phyloP scores from a whole-genome alignment of 1,284 basidiomycete genomes.

The Rhodotorula glutinis region DNA sequence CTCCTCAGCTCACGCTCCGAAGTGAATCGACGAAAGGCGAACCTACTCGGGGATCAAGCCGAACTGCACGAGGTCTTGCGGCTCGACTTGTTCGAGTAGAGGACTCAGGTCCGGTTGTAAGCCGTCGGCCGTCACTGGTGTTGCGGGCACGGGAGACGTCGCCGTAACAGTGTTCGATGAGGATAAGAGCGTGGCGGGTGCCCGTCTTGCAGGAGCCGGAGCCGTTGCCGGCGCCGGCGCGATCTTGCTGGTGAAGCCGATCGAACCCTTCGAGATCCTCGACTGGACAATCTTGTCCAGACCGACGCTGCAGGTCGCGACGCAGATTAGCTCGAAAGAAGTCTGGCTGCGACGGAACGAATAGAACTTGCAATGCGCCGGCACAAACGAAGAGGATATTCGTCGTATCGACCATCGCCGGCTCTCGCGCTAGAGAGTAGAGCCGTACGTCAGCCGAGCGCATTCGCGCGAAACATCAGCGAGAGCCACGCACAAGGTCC shows the following conservation, averaged over 20 bases:
- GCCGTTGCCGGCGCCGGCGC: constrained; percentile 36
- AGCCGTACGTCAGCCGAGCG: background rate
- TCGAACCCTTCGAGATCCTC: constrained; percentile 78
- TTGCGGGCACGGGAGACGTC: too few species aligned
- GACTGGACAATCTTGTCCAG: constrained; percentile 76
- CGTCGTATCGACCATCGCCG: constrained; percentile 60
- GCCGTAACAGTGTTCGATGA: background rate
- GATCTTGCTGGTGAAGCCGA: constrained; percentile 77
- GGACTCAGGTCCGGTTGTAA: constrained; percentile 47
- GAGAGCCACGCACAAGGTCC: constrained; percentile 22
- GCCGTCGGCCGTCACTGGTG: background rate
- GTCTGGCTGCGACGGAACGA: too few species aligned
- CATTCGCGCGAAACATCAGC: background rate
- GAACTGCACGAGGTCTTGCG: constrained; percentile 74
- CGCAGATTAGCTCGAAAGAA: background rate
- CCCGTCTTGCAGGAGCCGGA: background rate
- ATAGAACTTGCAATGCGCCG: constrained; percentile 16
- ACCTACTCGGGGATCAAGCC: constrained; percentile 82
- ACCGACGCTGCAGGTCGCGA: constrained; percentile 72
- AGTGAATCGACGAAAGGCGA: background rate
- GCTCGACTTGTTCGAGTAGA: constrained; percentile 65
- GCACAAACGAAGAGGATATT: constrained; percentile 80
- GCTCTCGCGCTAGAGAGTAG: constrained; percentile 6
- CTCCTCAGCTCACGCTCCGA: background rate
- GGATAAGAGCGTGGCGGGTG: background rate